A percentile compares a stretch with the other conserved stretches of the same genome.
Conservation (phyloP, 164 flowering plant species). For the Magnolia changhungtana region DNA sequence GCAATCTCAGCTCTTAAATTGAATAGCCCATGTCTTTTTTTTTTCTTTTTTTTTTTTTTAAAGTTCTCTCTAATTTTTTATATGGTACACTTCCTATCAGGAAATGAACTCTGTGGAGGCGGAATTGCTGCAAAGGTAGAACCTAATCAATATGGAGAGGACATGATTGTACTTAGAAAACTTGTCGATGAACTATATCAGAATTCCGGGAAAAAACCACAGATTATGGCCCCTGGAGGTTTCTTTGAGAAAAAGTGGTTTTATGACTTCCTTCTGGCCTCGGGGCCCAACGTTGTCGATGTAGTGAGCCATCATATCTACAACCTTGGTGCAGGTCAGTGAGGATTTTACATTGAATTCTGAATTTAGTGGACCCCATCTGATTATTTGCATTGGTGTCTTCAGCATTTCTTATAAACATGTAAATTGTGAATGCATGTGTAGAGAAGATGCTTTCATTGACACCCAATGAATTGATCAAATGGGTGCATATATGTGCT, state of each 20-base stretch:
- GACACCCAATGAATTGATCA: neutral
- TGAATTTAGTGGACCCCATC: no score
- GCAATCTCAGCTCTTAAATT: neutral
- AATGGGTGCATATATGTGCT: no score
- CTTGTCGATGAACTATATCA: conserved; percentile 33
- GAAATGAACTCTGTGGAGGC: conserved; percentile 56
- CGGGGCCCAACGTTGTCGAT: conserved; percentile 49
- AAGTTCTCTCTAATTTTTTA: neutral
- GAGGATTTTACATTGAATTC: neutral
- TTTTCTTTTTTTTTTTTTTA: no score
- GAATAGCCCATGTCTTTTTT: neutral
- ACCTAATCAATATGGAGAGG: conserved; percentile 48
- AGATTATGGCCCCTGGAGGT: conserved; percentile 54
- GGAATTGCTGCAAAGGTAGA: conserved; percentile 47
- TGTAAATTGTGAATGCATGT: neutral
- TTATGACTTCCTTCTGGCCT: conserved; percentile 27
- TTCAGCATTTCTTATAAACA: no score
- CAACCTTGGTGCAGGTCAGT: conserved; percentile 69
- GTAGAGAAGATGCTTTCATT: neutral
- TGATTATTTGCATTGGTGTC: no score
- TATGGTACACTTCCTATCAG: conserved; percentile 18
- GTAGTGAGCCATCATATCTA: conserved; percentile 63
- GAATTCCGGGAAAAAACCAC: conserved; percentile 24
- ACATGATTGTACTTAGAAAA: conserved; percentile 31
- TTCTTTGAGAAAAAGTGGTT: conserved; percentile 64